These are phyloP conservation scores for Cymbopogon citratus DNA, from an alignment of 176 grass and related monocot genomes.

Conservation along the genomic window DNA sequence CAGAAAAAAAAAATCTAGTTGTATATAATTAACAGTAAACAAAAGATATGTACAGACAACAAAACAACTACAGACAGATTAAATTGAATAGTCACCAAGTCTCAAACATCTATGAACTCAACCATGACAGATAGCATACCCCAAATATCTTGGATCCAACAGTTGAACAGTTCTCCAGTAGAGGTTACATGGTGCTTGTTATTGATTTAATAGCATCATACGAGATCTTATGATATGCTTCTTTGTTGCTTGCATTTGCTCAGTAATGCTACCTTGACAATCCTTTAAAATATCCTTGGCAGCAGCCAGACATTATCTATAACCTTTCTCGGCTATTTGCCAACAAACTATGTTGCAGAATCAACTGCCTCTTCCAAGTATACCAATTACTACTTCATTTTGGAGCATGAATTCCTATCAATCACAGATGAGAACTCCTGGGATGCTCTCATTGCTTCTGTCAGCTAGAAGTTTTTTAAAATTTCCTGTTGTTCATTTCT, in stretches of 20 bases:
- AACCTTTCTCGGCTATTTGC: constrained; percentile 5
- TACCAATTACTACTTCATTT: background rate
- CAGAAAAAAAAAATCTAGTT: background rate
- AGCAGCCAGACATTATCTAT: background rate
- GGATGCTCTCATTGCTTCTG: background rate
- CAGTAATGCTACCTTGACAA: background rate
- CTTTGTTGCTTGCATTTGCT: background rate
- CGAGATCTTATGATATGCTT: background rate
- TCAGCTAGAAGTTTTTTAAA: background rate
- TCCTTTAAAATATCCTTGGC: background rate
- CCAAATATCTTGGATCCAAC: background rate
- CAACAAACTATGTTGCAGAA: background rate
- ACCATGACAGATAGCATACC: background rate
- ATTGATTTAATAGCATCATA: background rate
- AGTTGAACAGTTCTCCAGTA: background rate
- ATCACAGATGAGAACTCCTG: background rate
- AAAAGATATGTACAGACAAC: background rate
- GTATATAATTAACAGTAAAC: background rate
- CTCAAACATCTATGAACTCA: background rate
- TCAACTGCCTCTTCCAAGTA: background rate
- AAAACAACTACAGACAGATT: background rate
- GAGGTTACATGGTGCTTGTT: background rate
- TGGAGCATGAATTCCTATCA: background rate
- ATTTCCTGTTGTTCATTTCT: constrained; percentile 16
- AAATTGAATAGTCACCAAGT: background rate